These are phyloP conservation scores for Exophiala sideris DNA, from an alignment of 2,329 filamentous ascomycete genomes.

Conservation along the genomic window DNA sequence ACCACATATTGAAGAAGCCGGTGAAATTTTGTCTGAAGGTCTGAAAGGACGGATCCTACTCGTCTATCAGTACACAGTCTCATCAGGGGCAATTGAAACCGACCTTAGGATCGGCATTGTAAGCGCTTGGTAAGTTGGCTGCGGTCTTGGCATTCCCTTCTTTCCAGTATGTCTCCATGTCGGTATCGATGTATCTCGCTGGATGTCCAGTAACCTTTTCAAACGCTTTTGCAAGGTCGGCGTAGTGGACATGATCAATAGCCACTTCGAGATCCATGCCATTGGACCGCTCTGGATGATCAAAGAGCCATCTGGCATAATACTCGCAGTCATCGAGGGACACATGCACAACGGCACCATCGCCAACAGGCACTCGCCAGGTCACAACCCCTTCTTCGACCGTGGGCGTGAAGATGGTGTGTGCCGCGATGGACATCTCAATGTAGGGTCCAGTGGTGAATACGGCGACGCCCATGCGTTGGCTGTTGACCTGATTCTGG, in stretches of 20 bases:
- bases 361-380: conserved; percentile 42
- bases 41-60: conserved; percentile 36
- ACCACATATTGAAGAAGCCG: conserved; percentile 51
- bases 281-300: conserved; percentile 42
- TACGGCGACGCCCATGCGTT: conserved; percentile 24
- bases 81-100: background rate
- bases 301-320: conserved; percentile 51
- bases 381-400: conserved; percentile 43
- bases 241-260: conserved; percentile 42
- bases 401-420: conserved; percentile 40
- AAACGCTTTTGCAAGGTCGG: conserved; percentile 44
- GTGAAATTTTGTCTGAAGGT: conserved; percentile 49
- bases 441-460: conserved; percentile 31
- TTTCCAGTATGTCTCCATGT: conserved; percentile 37
- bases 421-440: conserved; percentile 27
- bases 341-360: conserved; percentile 39
- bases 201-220: conserved; percentile 42
- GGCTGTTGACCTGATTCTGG: conserved; percentile 37
- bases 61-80: background rate
- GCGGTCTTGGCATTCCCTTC: conserved; percentile 20
- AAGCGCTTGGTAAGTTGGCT: conserved; percentile 35
- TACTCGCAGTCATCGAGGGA: conserved; percentile 47
- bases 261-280: conserved; percentile 47
- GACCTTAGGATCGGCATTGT: conserved; percentile 34
- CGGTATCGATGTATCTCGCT: conserved; percentile 40